phyloP scores from a whole-genome alignment of 2,329 filamentous ascomycete genomes.

The Alternaria arbusti region DNA sequence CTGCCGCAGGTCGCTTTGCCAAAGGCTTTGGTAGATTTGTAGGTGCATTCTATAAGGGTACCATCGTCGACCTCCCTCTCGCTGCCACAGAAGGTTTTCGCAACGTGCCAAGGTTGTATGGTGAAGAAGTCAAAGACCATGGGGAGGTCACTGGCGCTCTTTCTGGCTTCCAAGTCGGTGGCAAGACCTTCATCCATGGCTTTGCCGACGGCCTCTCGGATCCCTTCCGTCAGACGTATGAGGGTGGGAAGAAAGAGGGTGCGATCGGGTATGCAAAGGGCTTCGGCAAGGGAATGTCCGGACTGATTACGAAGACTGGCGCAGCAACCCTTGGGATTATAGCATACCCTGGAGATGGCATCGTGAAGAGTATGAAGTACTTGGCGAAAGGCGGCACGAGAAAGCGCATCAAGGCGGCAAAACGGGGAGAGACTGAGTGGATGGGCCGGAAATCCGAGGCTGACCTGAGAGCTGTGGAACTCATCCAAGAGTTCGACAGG shows the following conservation, averaged over 20 bases:
- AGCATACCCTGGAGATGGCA: constrained; percentile 22
- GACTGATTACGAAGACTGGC: constrained; percentile 8
- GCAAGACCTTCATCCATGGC: constrained; percentile 42
- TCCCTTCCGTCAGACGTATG: constrained; percentile 37
- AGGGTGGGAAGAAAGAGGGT: constrained; percentile 42
- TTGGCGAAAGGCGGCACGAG: constrained; percentile 11
- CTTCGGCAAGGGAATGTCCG: constrained; percentile 35
- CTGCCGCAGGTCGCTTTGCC: constrained; percentile 12
- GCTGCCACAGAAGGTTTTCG: constrained; percentile 47
- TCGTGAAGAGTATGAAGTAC: constrained; percentile 20
- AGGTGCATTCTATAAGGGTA: constrained; percentile 35
- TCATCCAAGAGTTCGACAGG: constrained; percentile 4
- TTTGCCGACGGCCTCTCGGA: constrained; percentile 43
- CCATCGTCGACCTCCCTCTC: constrained; percentile 46
- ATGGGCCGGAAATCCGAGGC: not conserved
- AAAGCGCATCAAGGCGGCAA: constrained; percentile 6
- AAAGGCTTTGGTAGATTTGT: constrained; percentile 32
- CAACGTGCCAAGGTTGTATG: constrained; percentile 46
- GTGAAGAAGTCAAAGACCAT: constrained; percentile 44
- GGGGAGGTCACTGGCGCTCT: constrained; percentile 44
- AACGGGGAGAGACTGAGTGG: constrained; percentile 12
- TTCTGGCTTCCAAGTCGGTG: constrained; percentile 40
- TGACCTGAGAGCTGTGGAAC: not conserved
- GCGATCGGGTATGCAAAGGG: constrained; percentile 42
- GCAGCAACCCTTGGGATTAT: constrained; percentile 14